A percentile compares a stretch with the other conserved stretches of the same genome.
Conservation (phyloP, 139 green algal genomes). For the Chlamydomonas applanata region DNA sequence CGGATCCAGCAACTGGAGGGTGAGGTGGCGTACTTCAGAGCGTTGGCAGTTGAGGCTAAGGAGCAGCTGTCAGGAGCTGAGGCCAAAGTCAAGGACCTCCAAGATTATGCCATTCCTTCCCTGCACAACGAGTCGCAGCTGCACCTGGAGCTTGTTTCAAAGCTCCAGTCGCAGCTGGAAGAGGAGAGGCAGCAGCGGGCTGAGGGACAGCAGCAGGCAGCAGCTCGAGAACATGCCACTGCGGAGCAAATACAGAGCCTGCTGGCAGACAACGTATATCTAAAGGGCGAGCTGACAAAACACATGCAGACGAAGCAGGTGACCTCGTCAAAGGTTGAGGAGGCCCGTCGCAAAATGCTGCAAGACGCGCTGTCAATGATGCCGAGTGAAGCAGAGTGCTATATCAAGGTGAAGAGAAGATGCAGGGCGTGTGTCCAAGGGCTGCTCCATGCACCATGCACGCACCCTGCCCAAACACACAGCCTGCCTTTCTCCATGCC, state of each 20-base stretch:
- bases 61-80: neutral
- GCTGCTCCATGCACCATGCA: neutral
- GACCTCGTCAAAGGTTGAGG: neutral
- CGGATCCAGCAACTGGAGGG: constrained; percentile 15
- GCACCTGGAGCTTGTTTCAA: constrained; percentile 6
- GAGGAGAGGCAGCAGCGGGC: neutral
- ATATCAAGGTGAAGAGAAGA: neutral
- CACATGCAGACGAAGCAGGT: constrained; percentile 20
- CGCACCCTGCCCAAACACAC: neutral
- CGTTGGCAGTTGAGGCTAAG: neutral
- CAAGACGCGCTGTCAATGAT: constrained; percentile 9
- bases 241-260: constrained; percentile 10
- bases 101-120: neutral
- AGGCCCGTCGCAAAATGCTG: constrained; percentile 11
- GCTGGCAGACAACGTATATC: constrained; percentile 16
- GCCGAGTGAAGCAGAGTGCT: neutral
- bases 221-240: neutral
- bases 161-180: constrained; percentile 7
- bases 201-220: neutral
- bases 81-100: neutral
- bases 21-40: neutral
- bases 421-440: neutral
- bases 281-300: constrained; percentile 24
- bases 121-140: constrained; percentile 9
- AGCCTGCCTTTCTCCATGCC: neutral